These are phyloP conservation scores for Cardiosporidium cionae DNA, from an alignment of 169 alveolate species.

Conservation along the genomic window DNA sequence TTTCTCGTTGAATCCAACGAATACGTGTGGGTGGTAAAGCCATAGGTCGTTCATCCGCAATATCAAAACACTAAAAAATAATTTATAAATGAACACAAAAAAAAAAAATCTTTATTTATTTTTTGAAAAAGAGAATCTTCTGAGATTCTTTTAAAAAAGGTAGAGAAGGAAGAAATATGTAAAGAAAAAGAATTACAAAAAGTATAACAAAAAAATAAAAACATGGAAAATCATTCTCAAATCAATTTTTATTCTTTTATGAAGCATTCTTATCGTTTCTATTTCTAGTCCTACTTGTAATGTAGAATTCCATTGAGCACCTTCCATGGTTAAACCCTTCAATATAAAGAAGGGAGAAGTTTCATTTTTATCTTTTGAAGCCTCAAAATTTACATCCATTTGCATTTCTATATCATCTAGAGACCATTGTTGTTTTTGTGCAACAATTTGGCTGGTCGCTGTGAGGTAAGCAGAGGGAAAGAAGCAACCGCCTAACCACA, in stretches of 20 bases:
- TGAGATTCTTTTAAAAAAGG: not conserved
- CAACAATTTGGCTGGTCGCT: constrained; percentile 47
- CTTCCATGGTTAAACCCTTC: constrained; percentile 35
- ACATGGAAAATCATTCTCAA: not conserved
- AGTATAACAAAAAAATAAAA: not conserved
- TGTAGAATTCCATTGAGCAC: constrained; percentile 33
- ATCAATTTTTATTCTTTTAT: not conserved
- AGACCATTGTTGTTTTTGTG: constrained; percentile 30
- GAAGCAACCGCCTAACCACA: constrained; percentile 43
- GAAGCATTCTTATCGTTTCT: too few species aligned
- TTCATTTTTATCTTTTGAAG: constrained; percentile 19
- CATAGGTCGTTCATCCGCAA: constrained; percentile 15
- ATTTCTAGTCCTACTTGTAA: constrained; percentile 6
- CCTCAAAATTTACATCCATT: constrained; percentile 19
- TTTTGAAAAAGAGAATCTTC: not conserved
- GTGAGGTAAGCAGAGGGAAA: constrained; percentile 50
- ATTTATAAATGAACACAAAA: not conserved
- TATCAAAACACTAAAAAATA: constrained; percentile 14
- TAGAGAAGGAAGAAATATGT: not conserved
- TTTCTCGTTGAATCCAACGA: constrained; percentile 26
- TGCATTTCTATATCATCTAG: constrained; percentile 29
- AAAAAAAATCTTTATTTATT: not conserved
- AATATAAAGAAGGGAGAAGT: constrained; percentile 23
- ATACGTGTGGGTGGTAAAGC: constrained; percentile 25
- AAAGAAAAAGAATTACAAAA: not conserved